Conservation (phyloP, 1,139 yeast species). For the Yamadazyma blattariae region DNA sequence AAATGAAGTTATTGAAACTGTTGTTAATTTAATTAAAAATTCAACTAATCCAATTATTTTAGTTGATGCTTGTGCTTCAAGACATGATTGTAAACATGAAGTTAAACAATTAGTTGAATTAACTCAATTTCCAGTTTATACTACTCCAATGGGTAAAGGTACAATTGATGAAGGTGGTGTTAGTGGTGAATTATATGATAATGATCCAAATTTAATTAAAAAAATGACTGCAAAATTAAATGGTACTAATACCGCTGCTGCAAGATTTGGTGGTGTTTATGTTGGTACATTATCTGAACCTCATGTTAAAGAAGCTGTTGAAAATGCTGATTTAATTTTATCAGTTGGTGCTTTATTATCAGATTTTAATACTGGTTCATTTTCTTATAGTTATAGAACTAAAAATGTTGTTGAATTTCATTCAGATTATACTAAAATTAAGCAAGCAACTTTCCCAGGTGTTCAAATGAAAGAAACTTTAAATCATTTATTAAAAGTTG, state of each 20-base stretch:
- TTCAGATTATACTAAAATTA: slow-evolving; percentile 80
- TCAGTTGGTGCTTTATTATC: slow-evolving; percentile 82
- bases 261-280: slow-evolving; percentile 83
- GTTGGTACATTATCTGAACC: slow-evolving; percentile 79
- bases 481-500: slow-evolving; percentile 39
- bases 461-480: slow-evolving; percentile 75
- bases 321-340: slow-evolving; percentile 70
- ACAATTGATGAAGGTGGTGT: slow-evolving; percentile 62
- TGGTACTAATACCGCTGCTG: slow-evolving; percentile 33
- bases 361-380: slow-evolving; percentile 88
- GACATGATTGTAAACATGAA: slow-evolving; percentile 68
- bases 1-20: slow-evolving; percentile 62
- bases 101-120: slow-evolving; percentile 59
- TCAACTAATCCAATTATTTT: slow-evolving; percentile 71
- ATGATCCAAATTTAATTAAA: slow-evolving; percentile 24
- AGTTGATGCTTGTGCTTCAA: slow-evolving; percentile 84
- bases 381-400: slow-evolving; percentile 78
- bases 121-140: slow-evolving; percentile 80
- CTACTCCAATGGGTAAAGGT: slow-evolving; percentile 91
- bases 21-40: slow-evolving; percentile 48
- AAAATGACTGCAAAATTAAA: slow-evolving; percentile 24
- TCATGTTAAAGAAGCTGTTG: slow-evolving; percentile 73
- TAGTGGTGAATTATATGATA: slow-evolving; percentile 24
- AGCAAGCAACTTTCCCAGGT: slow-evolving; percentile 72
- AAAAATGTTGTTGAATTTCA: slow-evolving; percentile 83